A percentile compares a stretch with the other conserved stretches of the same genome.
phyloP scores from a whole-genome alignment of 2,329 filamentous ascomycete species.

The Neofusicoccum kwambonambiense region DNA sequence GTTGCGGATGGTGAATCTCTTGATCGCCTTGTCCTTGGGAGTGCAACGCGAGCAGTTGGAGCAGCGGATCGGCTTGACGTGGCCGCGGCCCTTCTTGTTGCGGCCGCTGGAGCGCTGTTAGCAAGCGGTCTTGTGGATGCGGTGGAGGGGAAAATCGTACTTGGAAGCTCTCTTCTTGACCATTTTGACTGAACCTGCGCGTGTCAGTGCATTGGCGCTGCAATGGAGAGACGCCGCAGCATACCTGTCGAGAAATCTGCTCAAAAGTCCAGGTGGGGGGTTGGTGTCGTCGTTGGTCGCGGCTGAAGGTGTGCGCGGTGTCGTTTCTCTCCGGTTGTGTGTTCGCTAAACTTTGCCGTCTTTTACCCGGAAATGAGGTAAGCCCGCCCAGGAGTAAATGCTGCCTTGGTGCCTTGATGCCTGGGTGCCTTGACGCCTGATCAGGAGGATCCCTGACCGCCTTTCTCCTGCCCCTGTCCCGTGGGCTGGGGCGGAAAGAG shows the following conservation, averaged over 20 bases:
- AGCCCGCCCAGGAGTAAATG: too few relatives aligned
- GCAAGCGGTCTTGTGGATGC: conserved; percentile 17
- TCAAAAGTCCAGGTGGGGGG: not conserved
- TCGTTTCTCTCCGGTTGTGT: not conserved
- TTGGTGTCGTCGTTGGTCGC: conserved; percentile 6
- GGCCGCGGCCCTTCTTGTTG: conserved; percentile 99
- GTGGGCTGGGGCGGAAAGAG: too few relatives aligned
- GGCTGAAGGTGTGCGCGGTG: not conserved
- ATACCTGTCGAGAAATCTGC: conserved; percentile 2
- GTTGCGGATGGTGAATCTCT: conserved; percentile 99
- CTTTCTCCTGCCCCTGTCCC: too few relatives aligned
- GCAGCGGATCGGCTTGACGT: conserved; percentile 98
- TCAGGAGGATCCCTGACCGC: too few relatives aligned
- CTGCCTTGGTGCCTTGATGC: too few relatives aligned
- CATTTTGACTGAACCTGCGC: conserved; percentile 59
- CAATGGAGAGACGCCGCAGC: not conserved
- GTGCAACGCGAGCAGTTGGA: conserved; percentile 80
- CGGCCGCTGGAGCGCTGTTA: conserved; percentile 68
- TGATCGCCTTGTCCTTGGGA: conserved; percentile 99
- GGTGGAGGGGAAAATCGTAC: conserved; percentile 48
- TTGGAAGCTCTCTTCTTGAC: conserved; percentile 76
- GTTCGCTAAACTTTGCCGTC: not conserved
- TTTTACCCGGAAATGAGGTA: too few relatives aligned
- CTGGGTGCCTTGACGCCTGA: too few relatives aligned
- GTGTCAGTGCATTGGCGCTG: conserved; percentile 23